A percentile compares a stretch with the other conserved stretches of the same genome.
These are phyloP conservation scores for Biscogniauxia marginata DNA, from an alignment of 2,329 filamentous ascomycete species.

Conservation along the genomic window DNA sequence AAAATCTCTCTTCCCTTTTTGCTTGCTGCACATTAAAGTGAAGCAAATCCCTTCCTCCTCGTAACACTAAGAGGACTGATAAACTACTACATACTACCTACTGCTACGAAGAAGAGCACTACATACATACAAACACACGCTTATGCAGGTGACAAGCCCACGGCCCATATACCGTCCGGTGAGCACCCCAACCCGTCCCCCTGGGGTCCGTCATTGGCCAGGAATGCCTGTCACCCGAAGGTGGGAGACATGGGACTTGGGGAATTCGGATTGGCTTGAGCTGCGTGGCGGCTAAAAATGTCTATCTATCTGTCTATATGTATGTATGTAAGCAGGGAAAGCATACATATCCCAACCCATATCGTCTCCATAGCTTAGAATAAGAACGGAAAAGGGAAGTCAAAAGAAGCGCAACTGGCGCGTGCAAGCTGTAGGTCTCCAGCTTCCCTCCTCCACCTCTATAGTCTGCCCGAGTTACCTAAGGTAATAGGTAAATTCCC, in stretches of 20 bases:
- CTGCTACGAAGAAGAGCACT: conserved; percentile 1
- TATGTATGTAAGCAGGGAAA: too few species aligned
- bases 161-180: background rate
- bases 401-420: too few species aligned
- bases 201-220: conserved; percentile 22
- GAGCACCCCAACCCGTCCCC: conserved; percentile 2
- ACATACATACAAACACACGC: conserved; percentile 10
- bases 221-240: background rate
- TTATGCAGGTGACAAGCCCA: conserved; percentile 22
- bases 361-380: too few species aligned
- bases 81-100: background rate
- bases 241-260: background rate
- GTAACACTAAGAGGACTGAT: too few species aligned
- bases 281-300: conserved; percentile 10
- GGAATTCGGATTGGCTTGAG: conserved; percentile 8
- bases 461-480: too few species aligned
- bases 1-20: too few species aligned
- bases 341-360: too few species aligned
- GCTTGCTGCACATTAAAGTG: too few species aligned
- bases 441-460: background rate
- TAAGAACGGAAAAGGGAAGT: too few species aligned
- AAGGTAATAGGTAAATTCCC: conserved; percentile 15
- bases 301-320: conserved; percentile 14
- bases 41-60: too few species aligned
- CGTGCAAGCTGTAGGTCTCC: too few species aligned